Conservation (phyloP, 768 basidiomycete genomes). For the Boletus huronensis region DNA sequence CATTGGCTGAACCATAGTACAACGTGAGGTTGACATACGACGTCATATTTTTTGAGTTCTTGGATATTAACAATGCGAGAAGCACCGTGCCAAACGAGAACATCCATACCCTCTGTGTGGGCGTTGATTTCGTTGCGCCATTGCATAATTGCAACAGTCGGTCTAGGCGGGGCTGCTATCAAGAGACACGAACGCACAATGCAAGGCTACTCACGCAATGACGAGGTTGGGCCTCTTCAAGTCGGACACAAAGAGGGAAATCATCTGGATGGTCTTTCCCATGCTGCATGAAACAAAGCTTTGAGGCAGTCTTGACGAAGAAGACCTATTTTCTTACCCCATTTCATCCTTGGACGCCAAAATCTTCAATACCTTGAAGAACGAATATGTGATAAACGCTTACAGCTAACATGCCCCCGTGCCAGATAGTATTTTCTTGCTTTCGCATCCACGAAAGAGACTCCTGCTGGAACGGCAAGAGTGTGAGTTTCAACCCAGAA, state of each 20-base stretch:
- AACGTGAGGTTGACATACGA: conserved; percentile 47
- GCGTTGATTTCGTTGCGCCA: conserved; percentile 93
- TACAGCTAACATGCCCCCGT: conserved; percentile 90
- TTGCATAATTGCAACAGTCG: conserved; percentile 60
- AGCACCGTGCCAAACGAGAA: conserved; percentile 90
- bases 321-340: conserved; percentile 54
- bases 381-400: conserved; percentile 25
- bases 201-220: conserved; percentile 64
- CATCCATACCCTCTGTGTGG: conserved; percentile 80
- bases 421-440: conserved; percentile 85
- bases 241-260: conserved; percentile 82
- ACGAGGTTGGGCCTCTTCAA: conserved; percentile 81
- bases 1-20: neutral
- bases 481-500: conserved; percentile 70
- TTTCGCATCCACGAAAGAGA: conserved; percentile 94
- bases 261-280: conserved; percentile 97
- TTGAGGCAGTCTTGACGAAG: conserved; percentile 3
- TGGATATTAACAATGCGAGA: conserved; percentile 63
- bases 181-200: neutral
- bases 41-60: conserved; percentile 80
- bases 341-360: conserved; percentile 66
- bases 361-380: conserved; percentile 6
- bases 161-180: conserved; percentile 27
- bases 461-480: conserved; percentile 95
- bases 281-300: conserved; percentile 46